Percentiles rank a stretch among this genome's conserved stretches.
These are phyloP conservation scores for Colletotrichum musae DNA, from an alignment of 2,329 filamentous ascomycete genomes.

Conservation along the genomic window DNA sequence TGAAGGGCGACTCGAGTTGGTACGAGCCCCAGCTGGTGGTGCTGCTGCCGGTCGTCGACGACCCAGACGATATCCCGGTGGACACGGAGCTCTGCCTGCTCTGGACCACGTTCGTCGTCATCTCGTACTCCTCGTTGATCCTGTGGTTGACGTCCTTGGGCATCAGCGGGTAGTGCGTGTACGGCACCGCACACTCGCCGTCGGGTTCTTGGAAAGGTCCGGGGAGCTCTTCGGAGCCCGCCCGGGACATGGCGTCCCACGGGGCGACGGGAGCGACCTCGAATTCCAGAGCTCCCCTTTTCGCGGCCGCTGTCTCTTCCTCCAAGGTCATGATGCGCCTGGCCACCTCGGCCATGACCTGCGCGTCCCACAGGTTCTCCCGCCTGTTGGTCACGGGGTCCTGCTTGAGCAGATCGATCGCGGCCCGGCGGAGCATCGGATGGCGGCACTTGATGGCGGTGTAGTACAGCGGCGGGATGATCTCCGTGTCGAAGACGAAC, in stretches of 20 bases:
- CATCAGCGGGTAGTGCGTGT: conserved; percentile 15
- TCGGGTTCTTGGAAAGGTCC: background rate
- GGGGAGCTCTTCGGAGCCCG: conserved; percentile 18
- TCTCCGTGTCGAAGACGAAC: conserved; percentile 60
- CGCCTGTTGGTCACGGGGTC: conserved; percentile 50
- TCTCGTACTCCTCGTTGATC: conserved; percentile 12
- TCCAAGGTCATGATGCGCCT: conserved; percentile 54
- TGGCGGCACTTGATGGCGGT: conserved; percentile 57
- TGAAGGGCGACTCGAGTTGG: conserved; percentile 47
- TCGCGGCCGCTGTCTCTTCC: conserved; percentile 43
- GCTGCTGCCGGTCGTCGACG: conserved; percentile 14
- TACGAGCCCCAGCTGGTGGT: conserved; percentile 26
- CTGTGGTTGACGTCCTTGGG: conserved; percentile 11
- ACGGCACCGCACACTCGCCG: conserved; percentile 2
- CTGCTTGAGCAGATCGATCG: conserved; percentile 52
- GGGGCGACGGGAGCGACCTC: background rate
- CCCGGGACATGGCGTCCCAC: conserved; percentile 20
- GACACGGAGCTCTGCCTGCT: conserved; percentile 18
- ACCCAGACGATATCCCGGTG: conserved; percentile 5
- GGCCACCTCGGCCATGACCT: conserved; percentile 51
- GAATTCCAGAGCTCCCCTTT: background rate
- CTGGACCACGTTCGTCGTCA: background rate
- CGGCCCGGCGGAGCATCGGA: conserved; percentile 56
- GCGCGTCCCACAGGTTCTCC: conserved; percentile 58
- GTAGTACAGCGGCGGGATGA: conserved; percentile 60